A percentile compares a stretch with the other conserved stretches of the same genome.
These are phyloP conservation scores for Penicillium fuscoglaucum DNA, from an alignment of 2,329 filamentous ascomycete genomes.

Conservation along the genomic window DNA sequence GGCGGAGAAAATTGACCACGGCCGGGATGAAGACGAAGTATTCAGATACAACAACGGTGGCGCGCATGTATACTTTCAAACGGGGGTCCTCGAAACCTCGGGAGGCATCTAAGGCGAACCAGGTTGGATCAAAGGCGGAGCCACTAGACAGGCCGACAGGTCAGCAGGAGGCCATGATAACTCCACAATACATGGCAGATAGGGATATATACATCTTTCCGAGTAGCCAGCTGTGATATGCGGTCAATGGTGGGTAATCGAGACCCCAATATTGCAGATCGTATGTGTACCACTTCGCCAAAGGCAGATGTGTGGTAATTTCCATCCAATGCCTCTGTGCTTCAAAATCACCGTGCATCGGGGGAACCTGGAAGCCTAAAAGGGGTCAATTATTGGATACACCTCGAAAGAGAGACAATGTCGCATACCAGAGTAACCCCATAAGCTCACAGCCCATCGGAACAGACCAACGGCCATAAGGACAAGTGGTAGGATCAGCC, in stretches of 20 bases:
- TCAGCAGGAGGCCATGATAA: neutral
- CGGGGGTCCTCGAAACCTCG: conserved; percentile 75
- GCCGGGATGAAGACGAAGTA: conserved; percentile 88
- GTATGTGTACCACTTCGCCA: conserved; percentile 97
- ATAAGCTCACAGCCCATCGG: conserved; percentile 86
- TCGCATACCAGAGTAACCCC: conserved; percentile 86
- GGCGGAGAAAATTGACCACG: conserved; percentile 77
- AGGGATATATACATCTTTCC: conserved; percentile 67
- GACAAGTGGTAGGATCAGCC: conserved; percentile 83
- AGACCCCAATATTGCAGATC: conserved; percentile 97
- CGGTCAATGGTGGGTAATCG: conserved; percentile 95
- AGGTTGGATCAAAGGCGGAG: conserved; percentile 71
- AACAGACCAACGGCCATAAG: conserved; percentile 91
- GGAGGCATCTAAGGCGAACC: conserved; percentile 84
- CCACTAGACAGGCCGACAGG: conserved; percentile 54
- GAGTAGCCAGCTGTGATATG: conserved; percentile 96
- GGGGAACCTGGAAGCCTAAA: conserved; percentile 73
- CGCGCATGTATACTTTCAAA: conserved; percentile 94
- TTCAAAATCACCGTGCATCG: conserved; percentile 96
- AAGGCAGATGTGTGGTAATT: conserved; percentile 80
- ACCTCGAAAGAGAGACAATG: neutral
- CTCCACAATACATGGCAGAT: neutral
- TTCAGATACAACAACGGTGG: conserved; percentile 85
- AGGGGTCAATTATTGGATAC: conserved; percentile 11
- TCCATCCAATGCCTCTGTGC: conserved; percentile 99